Conservation (phyloP, 495 filamentous ascomycete species). For the Aspergillus leporis region DNA sequence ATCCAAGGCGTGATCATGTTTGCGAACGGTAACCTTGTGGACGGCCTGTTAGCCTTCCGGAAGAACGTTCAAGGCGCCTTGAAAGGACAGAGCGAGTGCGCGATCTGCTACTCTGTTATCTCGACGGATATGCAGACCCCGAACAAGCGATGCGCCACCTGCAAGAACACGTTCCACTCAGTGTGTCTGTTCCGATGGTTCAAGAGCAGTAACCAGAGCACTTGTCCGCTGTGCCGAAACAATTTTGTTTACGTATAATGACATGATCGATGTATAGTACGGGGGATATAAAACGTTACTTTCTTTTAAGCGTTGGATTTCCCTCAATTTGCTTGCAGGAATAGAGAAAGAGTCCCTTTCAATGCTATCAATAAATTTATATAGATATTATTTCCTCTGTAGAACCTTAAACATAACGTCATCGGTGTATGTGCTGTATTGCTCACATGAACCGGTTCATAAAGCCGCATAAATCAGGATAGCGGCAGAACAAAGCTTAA, state of each 20-base stretch:
- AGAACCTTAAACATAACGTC: no score
- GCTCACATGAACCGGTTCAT: neutral
- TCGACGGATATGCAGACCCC: slow-evolving; percentile 83
- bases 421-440: no score
- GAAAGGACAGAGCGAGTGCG: slow-evolving; percentile 92
- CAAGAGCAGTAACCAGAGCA: slow-evolving; percentile 83
- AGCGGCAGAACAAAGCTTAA: slow-evolving; percentile 1
- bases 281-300: no score
- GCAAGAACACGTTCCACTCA: slow-evolving; percentile 91
- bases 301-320: no score
- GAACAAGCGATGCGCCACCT: slow-evolving; percentile 87
- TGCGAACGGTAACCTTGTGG: slow-evolving; percentile 78
- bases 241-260: slow-evolving; percentile 52
- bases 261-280: slow-evolving; percentile 10
- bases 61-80: slow-evolving; percentile 81
- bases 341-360: no score
- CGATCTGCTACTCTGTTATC: slow-evolving; percentile 95
- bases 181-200: slow-evolving; percentile 95
- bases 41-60: slow-evolving; percentile 80
- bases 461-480: neutral
- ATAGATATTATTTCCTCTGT: no score
- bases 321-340: no score
- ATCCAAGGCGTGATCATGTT: slow-evolving; percentile 94
- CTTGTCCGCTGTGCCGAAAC: slow-evolving; percentile 87
- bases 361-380: no score